Conservation (phyloP, 148 eudicot species). For the Camellia lanceoleosa region DNA sequence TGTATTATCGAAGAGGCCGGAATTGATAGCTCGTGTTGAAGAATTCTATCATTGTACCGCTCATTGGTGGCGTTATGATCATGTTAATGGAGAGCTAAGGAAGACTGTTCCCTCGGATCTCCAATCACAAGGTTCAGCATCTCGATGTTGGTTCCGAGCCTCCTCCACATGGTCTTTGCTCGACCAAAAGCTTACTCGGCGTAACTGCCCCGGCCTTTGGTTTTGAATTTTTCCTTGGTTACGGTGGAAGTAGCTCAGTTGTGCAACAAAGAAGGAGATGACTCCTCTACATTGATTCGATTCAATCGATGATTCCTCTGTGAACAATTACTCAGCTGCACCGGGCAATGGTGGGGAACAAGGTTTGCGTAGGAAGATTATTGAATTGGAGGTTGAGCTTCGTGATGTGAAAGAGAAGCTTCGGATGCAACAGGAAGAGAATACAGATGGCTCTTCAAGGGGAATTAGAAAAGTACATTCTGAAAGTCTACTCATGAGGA, state of each 20-base stretch:
- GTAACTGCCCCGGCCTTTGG: slow-evolving; percentile 84
- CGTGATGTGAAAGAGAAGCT: slow-evolving; percentile 52
- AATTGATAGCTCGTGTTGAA: slow-evolving; percentile 65
- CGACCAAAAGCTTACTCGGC: slow-evolving; percentile 41
- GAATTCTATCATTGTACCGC: slow-evolving; percentile 79
- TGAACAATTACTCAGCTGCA: slow-evolving; percentile 45
- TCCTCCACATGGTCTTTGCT: slow-evolving; percentile 37
- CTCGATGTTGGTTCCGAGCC: slow-evolving; percentile 65
- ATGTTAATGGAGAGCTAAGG: slow-evolving; percentile 61
- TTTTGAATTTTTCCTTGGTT: slow-evolving; percentile 75
- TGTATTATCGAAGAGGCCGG: slow-evolving; percentile 85
- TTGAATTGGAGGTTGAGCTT: slow-evolving; percentile 57
- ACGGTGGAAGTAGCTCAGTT: slow-evolving; percentile 59
- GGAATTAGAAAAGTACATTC: slow-evolving; percentile 33
- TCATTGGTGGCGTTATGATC: slow-evolving; percentile 77
- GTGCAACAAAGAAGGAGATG: slow-evolving; percentile 56
- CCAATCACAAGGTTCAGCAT: slow-evolving; percentile 61
- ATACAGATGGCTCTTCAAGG: slow-evolving; percentile 32
- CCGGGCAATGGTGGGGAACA: slow-evolving; percentile 41
- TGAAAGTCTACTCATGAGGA: slow-evolving; percentile 31
- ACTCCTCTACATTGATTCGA: slow-evolving; percentile 70
- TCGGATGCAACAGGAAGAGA: slow-evolving; percentile 36
- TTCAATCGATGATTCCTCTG: slow-evolving; percentile 74
- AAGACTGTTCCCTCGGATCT: slow-evolving; percentile 61
- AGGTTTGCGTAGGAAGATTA: slow-evolving; percentile 42